Conservation (phyloP, 805 yeast species). For the Wickerhamiella kurtzmanii region DNA sequence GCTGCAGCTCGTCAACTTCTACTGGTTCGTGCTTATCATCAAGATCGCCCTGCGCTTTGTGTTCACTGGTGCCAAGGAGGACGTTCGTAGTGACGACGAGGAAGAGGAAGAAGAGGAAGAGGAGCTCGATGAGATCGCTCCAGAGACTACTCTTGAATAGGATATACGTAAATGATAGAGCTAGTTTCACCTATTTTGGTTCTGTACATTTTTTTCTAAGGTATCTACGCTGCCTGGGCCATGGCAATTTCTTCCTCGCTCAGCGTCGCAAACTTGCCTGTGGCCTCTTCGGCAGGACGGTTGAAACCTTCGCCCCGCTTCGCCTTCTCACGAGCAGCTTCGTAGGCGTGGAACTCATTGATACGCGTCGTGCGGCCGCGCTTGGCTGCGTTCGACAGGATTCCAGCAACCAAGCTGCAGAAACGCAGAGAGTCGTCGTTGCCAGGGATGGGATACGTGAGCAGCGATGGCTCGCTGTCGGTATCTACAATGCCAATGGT, state of each 20-base stretch:
- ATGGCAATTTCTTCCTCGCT: neutral
- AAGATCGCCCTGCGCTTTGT: constrained; percentile 62
- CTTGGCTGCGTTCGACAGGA: constrained; percentile 74
- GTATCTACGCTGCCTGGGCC: too few relatives aligned
- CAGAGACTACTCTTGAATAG: neutral
- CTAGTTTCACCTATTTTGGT: neutral
- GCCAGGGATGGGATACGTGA: constrained; percentile 92
- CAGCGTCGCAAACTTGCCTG: neutral
- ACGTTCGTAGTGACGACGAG: constrained; percentile 71
- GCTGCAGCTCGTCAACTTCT: constrained; percentile 70
- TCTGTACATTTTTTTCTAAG: neutral
- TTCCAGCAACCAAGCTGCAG: constrained; percentile 65
- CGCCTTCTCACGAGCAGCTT: constrained; percentile 17
- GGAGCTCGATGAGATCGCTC: constrained; percentile 1
- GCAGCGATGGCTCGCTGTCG: constrained; percentile 76
- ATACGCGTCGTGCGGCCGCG: constrained; percentile 54
- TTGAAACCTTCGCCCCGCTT: constrained; percentile 15
- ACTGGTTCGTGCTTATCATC: constrained; percentile 75
- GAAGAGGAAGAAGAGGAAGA: constrained; percentile 36
- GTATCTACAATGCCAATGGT: constrained; percentile 91
- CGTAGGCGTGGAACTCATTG: constrained; percentile 26
- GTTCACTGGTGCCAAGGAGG: constrained; percentile 43
- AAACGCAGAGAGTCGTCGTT: constrained; percentile 86
- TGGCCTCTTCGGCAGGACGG: neutral
- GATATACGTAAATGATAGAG: neutral